Evolutionary conservation across 345 rosid species (phyloP), one percentile per base, ranked within the genome.

Genomic region (Clarkia xantiana): DNA sequence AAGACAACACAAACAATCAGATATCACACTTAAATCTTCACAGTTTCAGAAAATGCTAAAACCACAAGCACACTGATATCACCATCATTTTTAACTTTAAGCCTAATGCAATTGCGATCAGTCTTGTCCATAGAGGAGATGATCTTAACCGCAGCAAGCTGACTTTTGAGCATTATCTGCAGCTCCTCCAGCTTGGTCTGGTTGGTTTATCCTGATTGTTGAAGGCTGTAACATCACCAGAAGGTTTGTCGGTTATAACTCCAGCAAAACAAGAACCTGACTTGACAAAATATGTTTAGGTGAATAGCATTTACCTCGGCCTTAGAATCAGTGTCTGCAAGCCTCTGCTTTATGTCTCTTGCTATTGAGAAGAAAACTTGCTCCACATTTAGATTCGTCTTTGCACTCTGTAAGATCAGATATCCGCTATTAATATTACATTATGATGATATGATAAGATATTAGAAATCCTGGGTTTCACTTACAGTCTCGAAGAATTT

Each of bases 291-390:
- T 15, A 39, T 12, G 39, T 17, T 52, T 4, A 1, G 14, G 40
- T 14, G 25, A 0, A 11, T 15, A 18, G 39, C 10, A 8, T 41
- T 39, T 59, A 76, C 81, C 73, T 76, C 78, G 11, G 73, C 55
- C 60, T 44, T 72, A 36, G 69, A 66, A 64, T 76, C 81, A 45
- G 70, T 64, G 44, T 76, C 81, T 0, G 78, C 66, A 40, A 76
- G 76, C 64, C 81, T 64, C 53, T 72, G 75, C 65, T 72, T 76
- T 47, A 72, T 76, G 42, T 72, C 75, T 52, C 56, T 64, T 2
- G 74, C 80, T 29, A 71, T 71, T 13, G 80, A 68, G 62, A 75
- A 75, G 74, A 75, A 75, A 57, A 75, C 77, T 51, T 71, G 76
- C 60, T 76, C 81, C 48, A 72, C 78, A 11, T 76, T 76, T 62